Evolutionary conservation across 2,329 filamentous ascomycete species (phyloP), one percentile per base, ranked within the genome.

Genomic region (Stagonosporopsis vannaccii): DNA sequence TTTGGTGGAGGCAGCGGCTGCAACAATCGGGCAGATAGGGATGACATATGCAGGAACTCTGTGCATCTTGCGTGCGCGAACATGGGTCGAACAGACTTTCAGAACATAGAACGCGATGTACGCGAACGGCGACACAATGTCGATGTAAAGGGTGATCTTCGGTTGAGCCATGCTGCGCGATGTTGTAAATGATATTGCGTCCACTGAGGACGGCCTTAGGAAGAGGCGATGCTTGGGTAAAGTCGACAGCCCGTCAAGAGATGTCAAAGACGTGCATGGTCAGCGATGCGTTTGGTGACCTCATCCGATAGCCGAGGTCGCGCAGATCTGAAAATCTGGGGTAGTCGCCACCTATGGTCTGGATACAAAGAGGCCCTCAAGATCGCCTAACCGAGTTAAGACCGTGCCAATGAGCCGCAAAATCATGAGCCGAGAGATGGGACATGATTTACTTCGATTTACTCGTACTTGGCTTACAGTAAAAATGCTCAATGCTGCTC

Each of bases 61-160:
- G 9, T 11, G 6, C 12, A n/a, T 19, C 12, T 15, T 28, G 39
- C n/a, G 4, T 44, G n/a, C 9, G 4, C 9, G n/a, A 19, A 15
- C 13, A 23, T 22, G 30, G 47, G 41, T 23, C 6, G 11, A 26
- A 71, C 81, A 61, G 75, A 85, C 84, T 68, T 79, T 76, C 25
- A 84, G 69, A 30, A 85, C 72, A 63, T 84, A 80, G 68, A 85
- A 87, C 2, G 82, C 85, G 52, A 86, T 77, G 63, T 87, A 87
- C 1, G 78, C 83, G 70, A 88, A 87, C 0, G 85, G 85, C 57
- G 80, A 84, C 22, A 88, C 79, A 11, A 85, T 77, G 73, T 87
- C 85, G 41, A 87, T 70, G 62, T 84, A 87, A 13, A 87, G 74
- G 0, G 81, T 85, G 48, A 87, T 77, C 65, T 81, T 81, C 4